A percentile compares a stretch with the other conserved stretches of the same genome.
These are phyloP conservation scores for Beauveria asiatica DNA, from an alignment of 2,329 filamentous ascomycete species.

Conservation along the genomic window DNA sequence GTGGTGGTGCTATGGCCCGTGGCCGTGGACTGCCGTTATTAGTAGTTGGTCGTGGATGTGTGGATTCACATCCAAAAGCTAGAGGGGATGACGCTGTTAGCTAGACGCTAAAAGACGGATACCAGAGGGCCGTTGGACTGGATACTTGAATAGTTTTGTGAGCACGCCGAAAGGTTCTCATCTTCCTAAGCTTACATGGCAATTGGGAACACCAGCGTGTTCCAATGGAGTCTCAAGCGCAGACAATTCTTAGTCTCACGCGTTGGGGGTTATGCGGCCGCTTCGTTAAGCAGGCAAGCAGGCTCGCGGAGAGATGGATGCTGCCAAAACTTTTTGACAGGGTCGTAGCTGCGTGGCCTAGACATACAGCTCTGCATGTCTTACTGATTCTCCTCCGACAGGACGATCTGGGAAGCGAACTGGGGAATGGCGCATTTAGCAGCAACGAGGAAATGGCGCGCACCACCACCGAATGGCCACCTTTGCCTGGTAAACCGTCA, in stretches of 20 bases:
- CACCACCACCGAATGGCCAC: neutral
- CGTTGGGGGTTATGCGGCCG: neutral
- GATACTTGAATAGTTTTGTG: neutral
- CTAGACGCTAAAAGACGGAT: neutral
- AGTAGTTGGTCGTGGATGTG: neutral
- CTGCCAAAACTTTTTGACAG: neutral
- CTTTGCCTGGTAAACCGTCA: neutral
- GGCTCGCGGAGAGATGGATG: neutral
- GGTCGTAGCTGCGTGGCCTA: slow-evolving; percentile 22
- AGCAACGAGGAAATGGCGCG: neutral
- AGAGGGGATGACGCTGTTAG: neutral
- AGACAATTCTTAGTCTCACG: neutral
- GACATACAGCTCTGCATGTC: slow-evolving; percentile 29
- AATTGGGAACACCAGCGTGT: neutral
- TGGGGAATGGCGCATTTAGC: neutral
- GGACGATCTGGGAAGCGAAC: slow-evolving; percentile 20
- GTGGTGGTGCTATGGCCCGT: neutral
- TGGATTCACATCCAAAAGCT: neutral
- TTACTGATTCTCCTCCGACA: slow-evolving; percentile 27
- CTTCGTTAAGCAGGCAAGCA: neutral
- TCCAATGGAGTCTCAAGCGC: neutral
- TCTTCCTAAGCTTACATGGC: neutral
- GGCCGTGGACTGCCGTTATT: neutral
- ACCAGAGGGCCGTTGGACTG: neutral
- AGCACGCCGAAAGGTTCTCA: neutral